Evolutionary conservation across 2,329 filamentous ascomycete species (phyloP).

Genomic region (Aureobasidium sp.): DNA sequence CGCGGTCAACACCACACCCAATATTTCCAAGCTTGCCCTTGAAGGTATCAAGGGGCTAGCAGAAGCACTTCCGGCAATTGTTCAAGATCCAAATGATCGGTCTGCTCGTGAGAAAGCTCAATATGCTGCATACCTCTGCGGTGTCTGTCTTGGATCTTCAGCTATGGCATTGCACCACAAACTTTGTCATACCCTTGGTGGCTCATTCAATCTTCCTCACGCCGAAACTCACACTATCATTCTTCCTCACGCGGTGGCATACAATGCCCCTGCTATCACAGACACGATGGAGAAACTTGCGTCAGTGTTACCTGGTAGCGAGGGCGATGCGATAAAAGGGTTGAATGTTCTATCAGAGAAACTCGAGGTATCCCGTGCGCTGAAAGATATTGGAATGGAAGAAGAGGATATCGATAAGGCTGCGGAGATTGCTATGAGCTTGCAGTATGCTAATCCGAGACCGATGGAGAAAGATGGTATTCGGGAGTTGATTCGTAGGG

Average conservation of each 20-base stretch:
- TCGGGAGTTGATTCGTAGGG: conserved; percentile 48
- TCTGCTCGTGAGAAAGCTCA: conserved; percentile 31
- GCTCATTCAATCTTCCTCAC: conserved; percentile 55
- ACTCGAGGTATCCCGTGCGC: conserved; percentile 43
- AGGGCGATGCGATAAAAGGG: conserved; percentile 50
- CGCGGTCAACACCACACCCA: conserved; percentile 50
- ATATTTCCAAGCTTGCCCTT: conserved; percentile 49
- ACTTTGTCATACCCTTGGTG: conserved; percentile 57
- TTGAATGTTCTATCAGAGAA: conserved; percentile 48
- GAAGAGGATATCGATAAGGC: conserved; percentile 53
- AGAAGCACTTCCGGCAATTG: conserved; percentile 44
- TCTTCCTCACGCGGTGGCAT: conserved; percentile 54
- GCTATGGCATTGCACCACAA: conserved; percentile 61
- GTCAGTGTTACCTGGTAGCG: conserved; percentile 44
- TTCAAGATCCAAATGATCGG: conserved; percentile 31
- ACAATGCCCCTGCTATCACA: conserved; percentile 50
- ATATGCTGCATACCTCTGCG: conserved; percentile 59
- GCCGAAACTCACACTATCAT: conserved; percentile 58
- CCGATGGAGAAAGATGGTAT: conserved; percentile 44
- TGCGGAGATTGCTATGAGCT: conserved; percentile 49
- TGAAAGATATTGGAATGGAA: conserved; percentile 51
- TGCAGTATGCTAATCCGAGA: conserved; percentile 53
- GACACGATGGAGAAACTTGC: conserved; percentile 46
- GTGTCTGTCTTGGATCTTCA: conserved; percentile 50
- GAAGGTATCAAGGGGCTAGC: conserved; percentile 50